A percentile compares a stretch with the other conserved stretches of the same genome.
Conservation (phyloP, 2,329 filamentous ascomycete species). For the Endoconidiophora polonica region DNA sequence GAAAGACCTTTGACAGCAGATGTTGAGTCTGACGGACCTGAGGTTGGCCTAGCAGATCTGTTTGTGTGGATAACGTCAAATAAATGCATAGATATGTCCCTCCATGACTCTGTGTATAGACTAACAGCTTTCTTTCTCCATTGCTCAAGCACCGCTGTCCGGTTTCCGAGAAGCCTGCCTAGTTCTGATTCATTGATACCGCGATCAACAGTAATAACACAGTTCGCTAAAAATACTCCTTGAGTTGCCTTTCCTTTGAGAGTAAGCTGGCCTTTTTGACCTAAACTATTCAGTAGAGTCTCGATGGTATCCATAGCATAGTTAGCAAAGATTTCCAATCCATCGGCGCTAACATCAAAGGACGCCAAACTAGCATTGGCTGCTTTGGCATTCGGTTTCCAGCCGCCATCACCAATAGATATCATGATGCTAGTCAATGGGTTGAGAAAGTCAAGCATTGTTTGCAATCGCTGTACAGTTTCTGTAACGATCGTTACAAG, state of each 20-base stretch:
- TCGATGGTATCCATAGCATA: constrained; percentile 87
- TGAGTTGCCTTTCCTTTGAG: constrained; percentile 64
- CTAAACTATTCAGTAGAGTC: constrained; percentile 55
- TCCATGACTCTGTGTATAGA: constrained; percentile 74
- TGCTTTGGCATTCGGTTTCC: constrained; percentile 45
- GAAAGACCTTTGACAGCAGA: constrained; percentile 69
- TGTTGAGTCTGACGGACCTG: constrained; percentile 61
- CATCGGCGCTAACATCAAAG: constrained; percentile 80
- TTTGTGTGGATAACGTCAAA: constrained; percentile 88
- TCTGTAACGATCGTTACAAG: constrained; percentile 64
- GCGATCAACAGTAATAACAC: constrained; percentile 66
- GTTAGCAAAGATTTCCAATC: constrained; percentile 70
- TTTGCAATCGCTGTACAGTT: constrained; percentile 71
- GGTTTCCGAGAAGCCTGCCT: constrained; percentile 48
- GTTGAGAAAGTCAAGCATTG: constrained; percentile 71
- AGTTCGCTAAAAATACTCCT: constrained; percentile 85
- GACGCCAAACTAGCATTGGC: constrained; percentile 50
- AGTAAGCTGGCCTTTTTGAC: constrained; percentile 53
- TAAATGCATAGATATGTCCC: constrained; percentile 67
- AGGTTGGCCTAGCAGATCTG: constrained; percentile 53
- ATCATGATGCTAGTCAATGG: constrained; percentile 82
- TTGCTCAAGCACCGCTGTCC: constrained; percentile 51
- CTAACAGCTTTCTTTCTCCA: constrained; percentile 79
- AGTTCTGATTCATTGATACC: constrained; percentile 73
- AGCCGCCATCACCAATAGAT: constrained; percentile 83